Base-by-base conservation (phyloP, 306 rosid genomes). In the Myrica gale region DNA sequence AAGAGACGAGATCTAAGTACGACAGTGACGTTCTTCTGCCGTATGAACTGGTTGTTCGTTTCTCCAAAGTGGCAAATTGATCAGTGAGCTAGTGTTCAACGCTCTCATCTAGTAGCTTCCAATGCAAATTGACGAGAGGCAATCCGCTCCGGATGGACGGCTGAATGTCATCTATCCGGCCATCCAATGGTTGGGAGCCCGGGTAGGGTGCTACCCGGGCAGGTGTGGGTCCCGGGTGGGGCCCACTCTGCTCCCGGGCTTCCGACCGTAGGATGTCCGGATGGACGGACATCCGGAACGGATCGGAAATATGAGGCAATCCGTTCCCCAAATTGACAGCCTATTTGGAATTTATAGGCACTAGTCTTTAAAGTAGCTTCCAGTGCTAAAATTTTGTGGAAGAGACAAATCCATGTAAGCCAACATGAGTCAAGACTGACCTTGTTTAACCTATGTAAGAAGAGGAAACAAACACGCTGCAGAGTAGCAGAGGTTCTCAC, bases 41-140 rank as follows among this genome's bases (percentile, higher is more conserved):
- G 71, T 47, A 57, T 20, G 53, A 41, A 72, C 41, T 68, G 77
- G 79, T 84, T 80, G 86, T 81, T 68, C 79, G 51, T 74, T 77
- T 79, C 79, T 69, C 80, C 44, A 67, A 82, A 81, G 63, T 66
- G 69, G 86, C 16, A 84, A 84, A 73, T 78, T 23, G 26, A 23
- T 69, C 75, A 48, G 10, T 62, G 43, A 46, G 6, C 26, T 6
- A 17, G 50, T 65, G 48, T 54, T 44, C 55, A 43, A 21, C 73
- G 37, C 13, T 43, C 41, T 32, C 4, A 20, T 51, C 13, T 5
- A 52, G 69, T 3, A 65, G 51, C 74, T 78, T 83, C 43, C 43
- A 58, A 63, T 65, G 15, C 12, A n/a, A n/a, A n/a, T n/a, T n/a
- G n/a, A n/a, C n/a, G n/a, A n/a, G n/a, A n/a, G n/a, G n/a, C n/a